Evolutionary conservation across 257 asterid species (phyloP).

Genomic region (Echium plantagineum): DNA sequence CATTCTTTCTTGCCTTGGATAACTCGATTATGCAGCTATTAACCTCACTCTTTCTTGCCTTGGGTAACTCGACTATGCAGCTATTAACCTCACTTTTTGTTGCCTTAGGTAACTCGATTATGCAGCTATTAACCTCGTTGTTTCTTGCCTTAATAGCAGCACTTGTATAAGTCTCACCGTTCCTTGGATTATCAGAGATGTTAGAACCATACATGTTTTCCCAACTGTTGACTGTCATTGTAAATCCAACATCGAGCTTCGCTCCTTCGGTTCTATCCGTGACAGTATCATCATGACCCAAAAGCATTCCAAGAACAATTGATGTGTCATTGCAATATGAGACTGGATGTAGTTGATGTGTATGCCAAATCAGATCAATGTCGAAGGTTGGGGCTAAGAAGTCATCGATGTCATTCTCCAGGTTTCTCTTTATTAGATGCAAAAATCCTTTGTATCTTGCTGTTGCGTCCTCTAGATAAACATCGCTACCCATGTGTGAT

Average conservation of each 20-base stretch:
- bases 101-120: too few species aligned
- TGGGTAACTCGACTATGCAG: too few species aligned
- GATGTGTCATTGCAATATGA: constrained; percentile 70
- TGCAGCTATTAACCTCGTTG: too few species aligned
- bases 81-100: too few species aligned
- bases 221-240: too few species aligned
- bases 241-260: constrained; percentile 75
- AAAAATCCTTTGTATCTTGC: constrained; percentile 94
- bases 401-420: constrained; percentile 49
- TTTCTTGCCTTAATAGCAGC: too few species aligned
- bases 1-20: too few species aligned
- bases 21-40: too few species aligned
- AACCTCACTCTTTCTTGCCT: too few species aligned
- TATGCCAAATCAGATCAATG: constrained; percentile 96
- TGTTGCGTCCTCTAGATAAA: constrained; percentile 66
- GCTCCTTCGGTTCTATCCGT: constrained; percentile 87
- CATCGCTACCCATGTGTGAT: constrained; percentile 41
- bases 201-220: constrained; percentile 71
- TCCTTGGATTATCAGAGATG: too few species aligned
- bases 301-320: constrained; percentile 52
- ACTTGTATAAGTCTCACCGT: too few species aligned
- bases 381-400: too few species aligned
- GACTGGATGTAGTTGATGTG: constrained; percentile 81
- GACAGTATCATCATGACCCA: constrained; percentile 91
- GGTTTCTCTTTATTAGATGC: constrained; percentile 73